A percentile compares a stretch with the other conserved stretches of the same genome.
phyloP scores from a whole-genome alignment of 306 rosid species.

The Lithocarpus polystachyus region DNA sequence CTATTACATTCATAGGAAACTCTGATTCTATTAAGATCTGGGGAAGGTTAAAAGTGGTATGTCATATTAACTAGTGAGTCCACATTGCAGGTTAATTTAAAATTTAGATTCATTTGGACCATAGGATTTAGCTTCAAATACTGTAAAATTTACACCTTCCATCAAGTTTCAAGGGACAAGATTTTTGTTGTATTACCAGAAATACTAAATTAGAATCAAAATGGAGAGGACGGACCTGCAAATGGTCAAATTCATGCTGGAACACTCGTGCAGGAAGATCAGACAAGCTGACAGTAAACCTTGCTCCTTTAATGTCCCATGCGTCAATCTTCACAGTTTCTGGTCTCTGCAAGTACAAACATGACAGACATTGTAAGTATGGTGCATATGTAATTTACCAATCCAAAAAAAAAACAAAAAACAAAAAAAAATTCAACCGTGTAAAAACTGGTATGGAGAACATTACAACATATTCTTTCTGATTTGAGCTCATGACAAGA shows the following conservation, averaged over 20 bases:
- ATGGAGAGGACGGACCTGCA: slow-evolving; percentile 53
- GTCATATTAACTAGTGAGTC: not conserved
- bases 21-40: not conserved
- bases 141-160: not conserved
- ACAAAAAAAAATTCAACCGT: not conserved
- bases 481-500: not conserved
- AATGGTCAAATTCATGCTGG: slow-evolving; percentile 95
- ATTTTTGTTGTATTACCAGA: not conserved
- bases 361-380: not conserved
- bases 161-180: not conserved
- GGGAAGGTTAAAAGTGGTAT: not conserved
- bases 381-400: not conserved
- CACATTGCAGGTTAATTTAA: not conserved
- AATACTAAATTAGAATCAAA: not conserved
- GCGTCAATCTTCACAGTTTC: slow-evolving; percentile 87
- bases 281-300: slow-evolving; percentile 61
- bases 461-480: not conserved
- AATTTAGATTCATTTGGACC: not conserved
- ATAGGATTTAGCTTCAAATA: not conserved
- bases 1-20: not conserved
- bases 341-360: slow-evolving; percentile 62
- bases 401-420: too few species aligned
- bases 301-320: slow-evolving; percentile 55
- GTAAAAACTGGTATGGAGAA: not conserved
- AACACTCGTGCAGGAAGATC: slow-evolving; percentile 89